A percentile compares a stretch with the other conserved stretches of the same genome.
Evolutionary conservation across 495 filamentous ascomycete species (phyloP).

Genomic region (Aspergillus baeticus): DNA sequence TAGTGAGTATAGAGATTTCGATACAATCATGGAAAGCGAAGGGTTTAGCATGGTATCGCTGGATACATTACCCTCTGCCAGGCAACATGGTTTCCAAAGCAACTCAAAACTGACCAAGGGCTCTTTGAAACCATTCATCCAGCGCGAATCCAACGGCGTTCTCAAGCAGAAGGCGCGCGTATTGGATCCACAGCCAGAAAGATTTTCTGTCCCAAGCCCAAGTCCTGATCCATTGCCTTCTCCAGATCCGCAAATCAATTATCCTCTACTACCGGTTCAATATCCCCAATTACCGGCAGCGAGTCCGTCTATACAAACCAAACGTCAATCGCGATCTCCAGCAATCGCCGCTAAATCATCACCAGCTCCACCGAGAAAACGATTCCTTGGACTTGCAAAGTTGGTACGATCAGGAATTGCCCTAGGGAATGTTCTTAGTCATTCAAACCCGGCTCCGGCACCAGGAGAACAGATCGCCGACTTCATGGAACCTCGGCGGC

Average conservation of each 20-base stretch:
- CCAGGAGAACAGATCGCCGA: conserved; percentile 6
- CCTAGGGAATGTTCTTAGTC: conserved; percentile 45
- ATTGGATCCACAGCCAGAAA: conserved; percentile 5
- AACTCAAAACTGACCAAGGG: conserved; percentile 23
- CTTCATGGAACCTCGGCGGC: conserved; percentile 27
- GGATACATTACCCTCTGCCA: conserved; percentile 49
- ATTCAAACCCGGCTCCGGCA: not conserved
- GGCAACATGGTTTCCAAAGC: conserved; percentile 32
- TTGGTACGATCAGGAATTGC: conserved; percentile 48
- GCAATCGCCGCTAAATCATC: not conserved
- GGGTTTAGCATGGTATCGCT: conserved; percentile 60
- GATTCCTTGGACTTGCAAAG: conserved; percentile 34
- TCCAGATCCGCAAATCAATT: not conserved
- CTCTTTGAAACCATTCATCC: conserved; percentile 25
- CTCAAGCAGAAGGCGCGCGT: conserved; percentile 32
- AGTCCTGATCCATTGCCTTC: not conserved
- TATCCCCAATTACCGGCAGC: not conserved
- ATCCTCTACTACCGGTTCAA: not conserved
- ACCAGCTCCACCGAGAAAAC: conserved; percentile 6
- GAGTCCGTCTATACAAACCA: not conserved
- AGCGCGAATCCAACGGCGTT: conserved; percentile 30
- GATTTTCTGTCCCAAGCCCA: not conserved
- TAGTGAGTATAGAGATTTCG: conserved; percentile 47
- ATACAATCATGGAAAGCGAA: conserved; percentile 59
- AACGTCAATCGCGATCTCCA: not conserved